Conservation (phyloP, 2,329 filamentous ascomycete species). For the Stemphylium beticola region DNA sequence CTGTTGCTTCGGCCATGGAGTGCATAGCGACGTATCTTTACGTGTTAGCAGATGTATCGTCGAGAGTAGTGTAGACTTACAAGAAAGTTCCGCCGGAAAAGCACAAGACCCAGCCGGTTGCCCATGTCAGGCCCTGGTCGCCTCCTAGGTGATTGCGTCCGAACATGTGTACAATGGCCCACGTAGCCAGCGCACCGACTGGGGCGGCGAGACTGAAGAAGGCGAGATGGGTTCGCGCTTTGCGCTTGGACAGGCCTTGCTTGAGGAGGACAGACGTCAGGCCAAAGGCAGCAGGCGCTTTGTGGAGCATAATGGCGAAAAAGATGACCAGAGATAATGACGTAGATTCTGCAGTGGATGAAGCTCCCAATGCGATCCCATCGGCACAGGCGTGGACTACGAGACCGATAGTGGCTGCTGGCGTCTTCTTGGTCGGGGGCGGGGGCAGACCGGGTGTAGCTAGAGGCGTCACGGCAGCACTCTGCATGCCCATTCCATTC, state of each 20-base stretch:
- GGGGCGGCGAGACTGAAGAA: slow-evolving; percentile 93
- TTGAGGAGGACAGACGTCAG: slow-evolving; percentile 88
- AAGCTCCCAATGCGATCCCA: slow-evolving; percentile 93
- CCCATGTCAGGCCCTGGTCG: slow-evolving; percentile 75
- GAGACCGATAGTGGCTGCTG: slow-evolving; percentile 78
- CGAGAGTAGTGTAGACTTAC: slow-evolving; percentile 61
- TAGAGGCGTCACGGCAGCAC: slow-evolving; percentile 31
- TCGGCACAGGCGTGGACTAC: slow-evolving; percentile 96
- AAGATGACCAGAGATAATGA: slow-evolving; percentile 87
- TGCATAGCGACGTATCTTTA: slow-evolving; percentile 95
- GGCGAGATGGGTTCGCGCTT: slow-evolving; percentile 81
- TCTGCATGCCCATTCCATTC: slow-evolving; percentile 37
- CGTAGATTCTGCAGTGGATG: slow-evolving; percentile 66
- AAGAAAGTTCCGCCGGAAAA: slow-evolving; percentile 96
- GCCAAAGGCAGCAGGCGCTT: slow-evolving; percentile 93
- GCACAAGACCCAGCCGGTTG: slow-evolving; percentile 89
- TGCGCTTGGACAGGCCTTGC: slow-evolving; percentile 87
- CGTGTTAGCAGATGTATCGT: background rate
- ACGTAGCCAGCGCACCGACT: slow-evolving; percentile 82
- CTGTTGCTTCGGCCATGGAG: slow-evolving; percentile 83
- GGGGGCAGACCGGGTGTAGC: slow-evolving; percentile 49
- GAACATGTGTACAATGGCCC: slow-evolving; percentile 76
- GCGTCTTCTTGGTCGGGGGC: slow-evolving; percentile 30
- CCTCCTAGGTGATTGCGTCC: slow-evolving; percentile 65
- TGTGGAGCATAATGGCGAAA: slow-evolving; percentile 95